A percentile compares a stretch with the other conserved stretches of the same genome.
These are phyloP conservation scores for Eucalyptus sp. DNA, from an alignment of 345 rosid species.

Conservation along the genomic window DNA sequence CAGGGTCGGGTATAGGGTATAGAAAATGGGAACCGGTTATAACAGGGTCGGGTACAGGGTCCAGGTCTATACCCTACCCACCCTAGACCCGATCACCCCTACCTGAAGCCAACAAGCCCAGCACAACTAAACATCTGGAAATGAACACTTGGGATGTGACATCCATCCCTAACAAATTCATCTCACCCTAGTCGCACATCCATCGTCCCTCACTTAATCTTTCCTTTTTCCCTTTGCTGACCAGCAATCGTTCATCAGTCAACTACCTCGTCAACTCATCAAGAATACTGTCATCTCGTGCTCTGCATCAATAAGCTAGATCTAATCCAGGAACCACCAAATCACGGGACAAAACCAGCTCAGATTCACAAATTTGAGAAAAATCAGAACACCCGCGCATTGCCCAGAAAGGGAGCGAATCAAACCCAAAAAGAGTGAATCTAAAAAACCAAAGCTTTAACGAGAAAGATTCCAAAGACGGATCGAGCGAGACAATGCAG, in stretches of 20 bases:
- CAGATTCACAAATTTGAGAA: neutral
- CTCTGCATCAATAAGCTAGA: neutral
- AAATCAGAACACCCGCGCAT: neutral
- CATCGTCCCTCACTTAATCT: neutral
- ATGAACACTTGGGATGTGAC: neutral
- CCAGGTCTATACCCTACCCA: too few relatives aligned
- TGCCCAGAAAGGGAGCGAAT: neutral
- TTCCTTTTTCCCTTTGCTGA: neutral
- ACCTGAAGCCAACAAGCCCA: constrained; percentile 12
- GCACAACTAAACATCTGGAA: neutral
- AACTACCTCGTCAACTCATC: neutral
- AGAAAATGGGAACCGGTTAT: too few relatives aligned
- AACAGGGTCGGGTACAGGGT: too few relatives aligned
- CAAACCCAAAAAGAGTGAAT: neutral
- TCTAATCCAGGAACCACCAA: neutral
- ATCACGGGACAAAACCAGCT: neutral
- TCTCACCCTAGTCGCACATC: neutral
- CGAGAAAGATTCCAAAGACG: neutral
- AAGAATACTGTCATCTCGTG: neutral
- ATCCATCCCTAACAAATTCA: neutral
- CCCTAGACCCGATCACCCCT: too few relatives aligned
- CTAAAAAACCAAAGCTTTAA: neutral
- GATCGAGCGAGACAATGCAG: neutral
- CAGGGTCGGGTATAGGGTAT: too few relatives aligned
- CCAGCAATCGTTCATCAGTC: neutral